phyloP scores from a whole-genome alignment of 352 stramenopile species.

The Salisapilia sapeloensis region DNA sequence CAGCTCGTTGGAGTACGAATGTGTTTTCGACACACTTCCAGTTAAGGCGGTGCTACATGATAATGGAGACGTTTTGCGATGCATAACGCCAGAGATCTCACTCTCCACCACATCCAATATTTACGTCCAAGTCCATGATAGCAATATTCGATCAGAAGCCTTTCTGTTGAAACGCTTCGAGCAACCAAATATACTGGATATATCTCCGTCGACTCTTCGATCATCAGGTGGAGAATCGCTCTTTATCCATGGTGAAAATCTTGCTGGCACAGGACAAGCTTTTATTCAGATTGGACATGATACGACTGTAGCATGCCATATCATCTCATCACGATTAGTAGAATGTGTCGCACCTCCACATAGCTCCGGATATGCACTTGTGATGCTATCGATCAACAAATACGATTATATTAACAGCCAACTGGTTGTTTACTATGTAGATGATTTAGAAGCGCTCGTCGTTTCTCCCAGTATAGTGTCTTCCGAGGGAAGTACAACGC shows the following conservation, averaged over 20 bases:
- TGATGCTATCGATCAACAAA: constrained; percentile 28
- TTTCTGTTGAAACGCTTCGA: constrained; percentile 5
- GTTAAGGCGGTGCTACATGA: constrained; percentile 5
- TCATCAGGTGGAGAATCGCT: constrained; percentile 11
- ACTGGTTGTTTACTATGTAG: constrained; percentile 14
- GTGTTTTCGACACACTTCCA: constrained; percentile 4
- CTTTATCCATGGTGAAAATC: constrained; percentile 13
- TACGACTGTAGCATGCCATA: background rate
- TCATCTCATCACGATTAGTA: constrained; percentile 13
- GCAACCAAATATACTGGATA: constrained; percentile 6
- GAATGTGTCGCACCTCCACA: constrained; percentile 9
- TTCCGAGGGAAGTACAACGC: constrained; percentile 8
- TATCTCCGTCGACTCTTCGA: constrained; percentile 7
- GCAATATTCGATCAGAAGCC: background rate
- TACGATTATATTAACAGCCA: constrained; percentile 18
- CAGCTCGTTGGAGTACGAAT: constrained; percentile 9
- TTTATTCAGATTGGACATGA: constrained; percentile 20
- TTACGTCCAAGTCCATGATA: background rate
- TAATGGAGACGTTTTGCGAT: constrained; percentile 7
- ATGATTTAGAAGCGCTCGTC: constrained; percentile 7
- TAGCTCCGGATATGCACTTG: constrained; percentile 7
- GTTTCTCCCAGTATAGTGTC: constrained; percentile 9
- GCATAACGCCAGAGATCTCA: constrained; percentile 3
- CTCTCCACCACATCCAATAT: constrained; percentile 1
- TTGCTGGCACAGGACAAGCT: constrained; percentile 6